Base-by-base conservation (phyloP, 257 asterid genomes). In the Agastache rugosa region DNA sequence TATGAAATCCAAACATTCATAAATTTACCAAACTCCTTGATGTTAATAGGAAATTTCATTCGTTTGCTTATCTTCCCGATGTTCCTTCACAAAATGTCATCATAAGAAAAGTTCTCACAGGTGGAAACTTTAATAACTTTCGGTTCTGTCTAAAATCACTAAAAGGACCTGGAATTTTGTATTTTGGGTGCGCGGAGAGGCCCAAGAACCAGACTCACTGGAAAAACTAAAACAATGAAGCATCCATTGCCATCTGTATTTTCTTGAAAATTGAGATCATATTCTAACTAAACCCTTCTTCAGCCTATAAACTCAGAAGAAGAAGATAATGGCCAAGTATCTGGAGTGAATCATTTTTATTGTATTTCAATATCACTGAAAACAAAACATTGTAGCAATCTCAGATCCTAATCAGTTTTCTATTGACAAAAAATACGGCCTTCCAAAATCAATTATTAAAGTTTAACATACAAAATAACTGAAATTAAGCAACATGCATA, bases 1-100 rank as follows among this genome's bases (percentile, higher is more conserved):
- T 9, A 67, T 58, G 41, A 71, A 53, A 35, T 64, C 41, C 69
- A 53, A 16, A 19, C n/a, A 45, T 39, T 27, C 69, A 42, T 20
- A 6, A 23, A 20, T 22, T 34, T 48, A 62, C 59, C 45, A 64
- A 47, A 63, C 6, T 31, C 14, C 10, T 54, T 42, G 4, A 9
- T 23, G 17, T 10, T 39, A 8, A 41, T 22, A 19, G n/a, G 9
- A 27, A 71, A 66, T 56, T 10, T 51, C 4, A n/a, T 29, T 23
- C 29, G 47, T 58, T 34, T 66, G 63, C 54, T 73, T 35, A 5
- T 63, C 25, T 16, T 6, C n/a, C 14, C 19, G 17, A 17, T 1
- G 34, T 22, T 45, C 45, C 58, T 19, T 20, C 29, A 35, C 25
- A 35, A 5, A 35, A 35, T 35, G 34, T 15, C 39, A 54, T 7